Evolutionary conservation across 139 green algal species (phyloP).

Genomic region (Pleodorina starrii): DNA sequence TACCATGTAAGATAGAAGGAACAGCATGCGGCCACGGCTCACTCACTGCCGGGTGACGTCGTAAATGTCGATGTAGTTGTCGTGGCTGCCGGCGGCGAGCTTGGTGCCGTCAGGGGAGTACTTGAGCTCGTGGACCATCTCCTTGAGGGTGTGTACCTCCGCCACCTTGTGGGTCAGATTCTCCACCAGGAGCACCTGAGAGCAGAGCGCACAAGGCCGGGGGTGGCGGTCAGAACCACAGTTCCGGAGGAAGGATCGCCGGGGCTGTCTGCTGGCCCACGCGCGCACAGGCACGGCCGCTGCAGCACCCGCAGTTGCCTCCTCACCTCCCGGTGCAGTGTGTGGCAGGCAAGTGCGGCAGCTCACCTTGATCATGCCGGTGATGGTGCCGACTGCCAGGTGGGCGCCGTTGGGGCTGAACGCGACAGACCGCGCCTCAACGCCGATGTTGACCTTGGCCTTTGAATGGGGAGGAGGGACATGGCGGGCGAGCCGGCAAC

Average conservation of each 20-base stretch:
- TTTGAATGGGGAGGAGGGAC: slow-evolving; percentile 14
- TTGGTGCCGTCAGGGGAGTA: slow-evolving; percentile 68
- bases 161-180: slow-evolving; percentile 64
- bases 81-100: slow-evolving; percentile 66
- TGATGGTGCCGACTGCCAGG: slow-evolving; percentile 68
- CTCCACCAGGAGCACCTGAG: slow-evolving; percentile 62
- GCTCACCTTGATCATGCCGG: slow-evolving; percentile 58
- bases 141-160: slow-evolving; percentile 56
- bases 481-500: too few species aligned
- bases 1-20: too few species aligned
- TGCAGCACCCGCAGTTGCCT: too few species aligned
- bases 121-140: slow-evolving; percentile 60
- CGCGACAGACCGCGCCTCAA: slow-evolving; percentile 53
- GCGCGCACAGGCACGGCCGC: too few species aligned
- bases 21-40: too few species aligned
- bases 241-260: too few species aligned
- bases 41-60: slow-evolving; percentile 58
- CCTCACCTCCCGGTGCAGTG: too few species aligned
- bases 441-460: slow-evolving; percentile 67
- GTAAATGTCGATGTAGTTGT: slow-evolving; percentile 75
- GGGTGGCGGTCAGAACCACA: too few species aligned
- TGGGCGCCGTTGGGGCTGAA: slow-evolving; percentile 73
- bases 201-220: not conserved
- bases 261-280: too few species aligned
- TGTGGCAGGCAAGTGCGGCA: too few species aligned